Base-by-base conservation (phyloP, 23 red algal genomes). In the Cyanidioschyzon merolae region DNA sequence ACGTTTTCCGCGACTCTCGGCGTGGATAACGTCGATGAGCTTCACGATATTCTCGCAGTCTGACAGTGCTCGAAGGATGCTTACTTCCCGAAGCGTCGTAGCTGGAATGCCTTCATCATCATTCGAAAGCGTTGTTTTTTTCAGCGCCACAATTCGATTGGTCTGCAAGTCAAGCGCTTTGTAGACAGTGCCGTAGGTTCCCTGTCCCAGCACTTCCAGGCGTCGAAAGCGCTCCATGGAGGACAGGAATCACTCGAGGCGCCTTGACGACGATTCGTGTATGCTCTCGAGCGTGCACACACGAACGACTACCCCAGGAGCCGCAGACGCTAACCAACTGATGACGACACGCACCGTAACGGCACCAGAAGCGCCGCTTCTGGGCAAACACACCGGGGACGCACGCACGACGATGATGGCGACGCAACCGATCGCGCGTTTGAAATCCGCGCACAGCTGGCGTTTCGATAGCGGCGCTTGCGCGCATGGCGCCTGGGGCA, bases 181-280 rank as follows among this genome's bases (percentile, higher is more conserved):
- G 87, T 89, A 96, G 38, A 96, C 92, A 71, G 90, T 96, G 39
- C 92, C 92, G 57, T 90, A 96, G 35, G 92, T 96, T 15, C 92
- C 92, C 77, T 96, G 80, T 0, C 92, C 92, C 1, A 96, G 89
- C 38, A 90, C 77, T 83, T 90, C 92, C 16, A 84, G 87, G 29
- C 82, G 78, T 36, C 83, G 80, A 81, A 90, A 96, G 79, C 85
- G 85, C 39, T 96, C 92, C 92, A 96, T 96, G 45, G 58, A 54
- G 45, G 21, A 21, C 45, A 7, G 21, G 21, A 54, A 54, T n/a
- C n/a, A 26, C 39, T 75, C n/a, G n/a, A n/a, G n/a, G n/a, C n/a
- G n/a, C n/a, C n/a, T n/a, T n/a, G n/a, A n/a, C n/a, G n/a, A n/a
- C n/a, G n/a, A n/a, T n/a, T n/a, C n/a, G n/a, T n/a, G n/a, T n/a